Evolutionary conservation across 2,329 filamentous ascomycete species (phyloP).

Genomic region (Pseudogymnoascus sp.): DNA sequence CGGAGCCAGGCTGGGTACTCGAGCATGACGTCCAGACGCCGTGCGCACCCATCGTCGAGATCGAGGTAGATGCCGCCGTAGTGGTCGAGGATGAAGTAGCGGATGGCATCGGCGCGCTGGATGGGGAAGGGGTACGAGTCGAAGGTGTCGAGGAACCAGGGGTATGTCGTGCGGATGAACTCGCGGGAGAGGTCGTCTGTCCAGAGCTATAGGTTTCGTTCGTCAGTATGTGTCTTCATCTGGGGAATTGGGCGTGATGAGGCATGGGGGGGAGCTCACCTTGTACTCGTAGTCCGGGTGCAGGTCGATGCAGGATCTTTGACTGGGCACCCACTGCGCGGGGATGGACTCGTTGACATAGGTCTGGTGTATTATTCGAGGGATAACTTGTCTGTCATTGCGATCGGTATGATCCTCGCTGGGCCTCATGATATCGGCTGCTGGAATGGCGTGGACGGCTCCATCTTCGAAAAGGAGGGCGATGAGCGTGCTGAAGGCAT

Average conservation of each 20-base stretch:
- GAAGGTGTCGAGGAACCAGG: slow-evolving; percentile 70
- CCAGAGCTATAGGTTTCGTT: slow-evolving; percentile 53
- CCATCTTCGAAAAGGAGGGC: slow-evolving; percentile 61
- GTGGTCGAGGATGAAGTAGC: slow-evolving; percentile 70
- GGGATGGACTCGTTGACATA: slow-evolving; percentile 65
- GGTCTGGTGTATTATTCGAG: slow-evolving; percentile 71
- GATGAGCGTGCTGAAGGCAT: slow-evolving; percentile 62
- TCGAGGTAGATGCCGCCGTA: slow-evolving; percentile 78
- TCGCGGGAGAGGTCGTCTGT: slow-evolving; percentile 60
- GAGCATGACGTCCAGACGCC: slow-evolving; percentile 49
- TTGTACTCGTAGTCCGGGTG: slow-evolving; percentile 68
- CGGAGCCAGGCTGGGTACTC: slow-evolving; percentile 62
- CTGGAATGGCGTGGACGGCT: slow-evolving; percentile 55
- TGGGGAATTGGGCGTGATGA: background rate
- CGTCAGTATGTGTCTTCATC: background rate
- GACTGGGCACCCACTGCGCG: slow-evolving; percentile 54
- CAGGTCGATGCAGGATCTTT: slow-evolving; percentile 57
- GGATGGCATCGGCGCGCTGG: slow-evolving; percentile 68
- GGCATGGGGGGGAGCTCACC: slow-evolving; percentile 31
- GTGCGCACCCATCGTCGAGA: slow-evolving; percentile 44
- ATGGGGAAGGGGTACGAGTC: slow-evolving; percentile 67
- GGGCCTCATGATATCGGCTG: slow-evolving; percentile 56
- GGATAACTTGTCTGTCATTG: slow-evolving; percentile 51
- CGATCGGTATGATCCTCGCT: slow-evolving; percentile 50
- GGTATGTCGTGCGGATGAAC: slow-evolving; percentile 66